Percentiles rank a stretch among this genome's conserved stretches.
Evolutionary conservation across 768 basidiomycete genomes (phyloP).

Genomic region (Aureoboletus auriporus): DNA sequence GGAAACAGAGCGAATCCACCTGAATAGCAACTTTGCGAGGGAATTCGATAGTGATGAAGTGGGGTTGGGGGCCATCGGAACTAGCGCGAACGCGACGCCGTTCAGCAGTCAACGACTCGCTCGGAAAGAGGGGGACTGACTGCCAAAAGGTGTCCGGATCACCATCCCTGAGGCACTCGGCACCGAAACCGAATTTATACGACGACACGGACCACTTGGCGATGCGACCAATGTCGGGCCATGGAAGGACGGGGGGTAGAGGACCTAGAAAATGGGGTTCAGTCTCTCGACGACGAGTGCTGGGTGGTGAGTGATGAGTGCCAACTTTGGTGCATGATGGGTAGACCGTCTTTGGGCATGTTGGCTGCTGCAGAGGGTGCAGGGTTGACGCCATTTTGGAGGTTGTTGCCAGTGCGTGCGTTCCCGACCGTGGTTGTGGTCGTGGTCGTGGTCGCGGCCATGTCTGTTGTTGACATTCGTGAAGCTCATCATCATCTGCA

Average conservation of each 20-base stretch:
- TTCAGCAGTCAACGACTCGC: not conserved
- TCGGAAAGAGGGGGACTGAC: conserved; percentile 46
- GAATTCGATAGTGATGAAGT: conserved; percentile 93
- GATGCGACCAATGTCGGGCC: conserved; percentile 82
- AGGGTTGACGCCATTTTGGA: conserved; percentile 10
- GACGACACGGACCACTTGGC: conserved; percentile 97
- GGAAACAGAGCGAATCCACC: conserved; percentile 36
- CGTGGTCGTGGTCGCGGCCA: conserved; percentile 7
- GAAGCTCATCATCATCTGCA: too few species aligned
- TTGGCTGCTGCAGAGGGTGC: conserved; percentile 9
- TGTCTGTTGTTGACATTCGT: too few species aligned
- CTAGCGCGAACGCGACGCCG: conserved; percentile 32
- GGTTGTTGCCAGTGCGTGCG: conserved; percentile 8
- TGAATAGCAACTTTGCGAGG: conserved; percentile 86
- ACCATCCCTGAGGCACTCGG: conserved; percentile 84
- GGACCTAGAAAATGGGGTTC: conserved; percentile 23
- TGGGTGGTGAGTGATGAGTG: not conserved
- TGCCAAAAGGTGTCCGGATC: conserved; percentile 98
- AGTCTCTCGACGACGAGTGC: not conserved
- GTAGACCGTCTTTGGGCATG: conserved; percentile 32
- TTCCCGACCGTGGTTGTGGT: conserved; percentile 4
- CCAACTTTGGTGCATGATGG: conserved; percentile 38
- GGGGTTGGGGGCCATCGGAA: conserved; percentile 95
- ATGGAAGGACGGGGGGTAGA: conserved; percentile 51
- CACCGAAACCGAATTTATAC: conserved; percentile 94